Percentiles rank a stretch among this genome's conserved stretches.
Evolutionary conservation across 768 basidiomycete species (phyloP).

Genomic region (Suillus paluster): DNA sequence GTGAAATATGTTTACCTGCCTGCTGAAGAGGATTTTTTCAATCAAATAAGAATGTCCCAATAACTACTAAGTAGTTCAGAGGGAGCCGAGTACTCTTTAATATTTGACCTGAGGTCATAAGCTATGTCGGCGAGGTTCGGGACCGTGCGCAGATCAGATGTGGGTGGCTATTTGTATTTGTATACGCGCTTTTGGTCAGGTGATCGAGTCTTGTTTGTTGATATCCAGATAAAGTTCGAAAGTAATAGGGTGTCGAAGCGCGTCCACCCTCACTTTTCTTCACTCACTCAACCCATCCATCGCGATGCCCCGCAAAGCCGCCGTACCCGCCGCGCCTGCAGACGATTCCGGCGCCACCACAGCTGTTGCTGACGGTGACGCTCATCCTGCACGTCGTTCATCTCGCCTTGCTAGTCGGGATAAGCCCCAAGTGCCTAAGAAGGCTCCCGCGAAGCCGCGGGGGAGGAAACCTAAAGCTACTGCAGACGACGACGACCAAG

Average conservation of each 20-base stretch:
- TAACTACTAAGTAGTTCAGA: not conserved
- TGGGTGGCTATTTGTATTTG: conserved; percentile 26
- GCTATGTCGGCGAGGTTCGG: not conserved
- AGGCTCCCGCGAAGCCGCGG: conserved; percentile 65
- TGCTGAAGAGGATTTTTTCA: not conserved
- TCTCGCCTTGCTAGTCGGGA: conserved; percentile 76
- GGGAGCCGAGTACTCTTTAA: not conserved
- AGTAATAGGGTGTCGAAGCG: conserved; percentile 32
- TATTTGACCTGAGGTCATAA: not conserved
- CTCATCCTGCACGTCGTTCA: conserved; percentile 67
- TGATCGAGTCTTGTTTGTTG: conserved; percentile 41
- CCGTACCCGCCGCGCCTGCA: conserved; percentile 45
- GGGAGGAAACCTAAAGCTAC: conserved; percentile 46
- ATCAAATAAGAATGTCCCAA: not conserved
- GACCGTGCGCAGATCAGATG: conserved; percentile 23
- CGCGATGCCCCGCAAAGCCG: conserved; percentile 75
- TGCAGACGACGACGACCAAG: conserved; percentile 39
- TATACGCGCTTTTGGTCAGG: conserved; percentile 38
- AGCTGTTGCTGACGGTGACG: conserved; percentile 29
- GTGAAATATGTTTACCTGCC: not conserved
- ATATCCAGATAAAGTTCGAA: conserved; percentile 39
- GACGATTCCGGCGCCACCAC: conserved; percentile 16
- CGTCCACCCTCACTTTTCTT: conserved; percentile 28
- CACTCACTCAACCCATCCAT: conserved; percentile 12
- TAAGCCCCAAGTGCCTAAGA: conserved; percentile 59